Percentiles rank a stretch among this genome's conserved stretches.
These are phyloP conservation scores for Nitzschia sp. DNA, from an alignment of 108 stramenopile genomes.

Conservation along the genomic window DNA sequence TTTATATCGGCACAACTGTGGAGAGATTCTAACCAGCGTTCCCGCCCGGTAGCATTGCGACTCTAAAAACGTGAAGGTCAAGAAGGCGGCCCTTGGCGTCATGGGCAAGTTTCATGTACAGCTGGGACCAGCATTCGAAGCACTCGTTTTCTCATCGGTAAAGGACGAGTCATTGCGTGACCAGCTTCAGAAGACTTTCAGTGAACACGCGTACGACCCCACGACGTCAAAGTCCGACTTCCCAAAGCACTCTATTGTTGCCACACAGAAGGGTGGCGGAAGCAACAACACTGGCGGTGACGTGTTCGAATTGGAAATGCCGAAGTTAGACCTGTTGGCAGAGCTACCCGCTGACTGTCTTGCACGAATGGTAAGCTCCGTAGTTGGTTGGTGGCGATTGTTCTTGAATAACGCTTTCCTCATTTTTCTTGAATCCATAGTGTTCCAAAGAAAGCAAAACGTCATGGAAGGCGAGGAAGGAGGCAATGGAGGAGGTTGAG, in stretches of 20 bases:
- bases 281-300: not conserved
- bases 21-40: too few relatives aligned
- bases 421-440: not conserved
- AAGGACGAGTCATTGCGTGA: constrained; percentile 31
- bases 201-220: constrained; percentile 51
- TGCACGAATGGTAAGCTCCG: constrained; percentile 44
- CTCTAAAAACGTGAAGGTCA: constrained; percentile 72
- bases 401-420: not conserved
- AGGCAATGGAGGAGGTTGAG: constrained; percentile 81
- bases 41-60: constrained; percentile 3
- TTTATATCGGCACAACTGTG: not conserved
- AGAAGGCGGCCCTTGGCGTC: constrained; percentile 55
- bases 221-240: constrained; percentile 27
- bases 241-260: constrained; percentile 38
- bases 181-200: constrained; percentile 55
- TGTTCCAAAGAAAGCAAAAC: constrained; percentile 74
- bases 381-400: not conserved
- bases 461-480: constrained; percentile 84
- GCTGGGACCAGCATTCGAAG: constrained; percentile 71
- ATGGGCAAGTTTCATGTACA: constrained; percentile 71
- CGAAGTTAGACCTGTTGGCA: constrained; percentile 54
- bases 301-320: constrained; percentile 42
- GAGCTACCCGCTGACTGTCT: constrained; percentile 57
- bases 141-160: constrained; percentile 47
- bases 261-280: not conserved